Base-by-base conservation (phyloP, 805 yeast species). In the Vanderwaltozyma yarrowii region DNA sequence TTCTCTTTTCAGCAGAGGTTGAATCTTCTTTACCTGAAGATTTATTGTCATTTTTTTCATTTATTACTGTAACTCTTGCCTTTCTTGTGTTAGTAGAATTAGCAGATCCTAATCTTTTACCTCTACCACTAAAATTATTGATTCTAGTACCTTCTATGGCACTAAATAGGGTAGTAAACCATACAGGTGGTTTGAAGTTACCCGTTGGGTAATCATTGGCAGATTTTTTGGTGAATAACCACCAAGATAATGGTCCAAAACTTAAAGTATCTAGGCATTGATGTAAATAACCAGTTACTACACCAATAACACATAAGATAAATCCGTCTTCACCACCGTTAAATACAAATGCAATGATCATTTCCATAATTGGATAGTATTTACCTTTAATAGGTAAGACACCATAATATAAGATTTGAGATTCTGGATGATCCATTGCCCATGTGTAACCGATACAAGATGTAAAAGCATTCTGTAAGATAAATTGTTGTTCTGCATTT, bases 201-300 rank as follows among this genome's bases (percentile, higher is more conserved):
- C 59, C 59, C 26, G 37, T 42, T 23, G 58, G 56, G 13, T 39
- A 38, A 32, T 50, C 47, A 26, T 27, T 33, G 3, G 46, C 32
- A 5, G 25, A 35, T n/a, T 49, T 46, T 2, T 40, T 35, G 9
- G 38, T 36, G 7, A 49, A 45, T 15, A 60, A 47, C 33, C 62
- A 68, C 67, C 49, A 58, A 52, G 7, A 14, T 30, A 70, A 44
- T 5, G 75, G 74, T 0, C 76, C 76, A 32, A 58, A 52, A 2
- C 83, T 71, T 30, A 66, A 60, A 0, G 83, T 76, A 48, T 77
- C 82, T 32, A 76, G 52, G 51, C 85, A 79, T 43, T 70, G 73
- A 58, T 76, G 78, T 4, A 75, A 41, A 50, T 79, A 79, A 0
- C 76, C 82, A 3, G 74, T 73, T 15, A 60, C 46, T 41, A 73